Percentiles rank a stretch among this genome's conserved stretches.
Conservation (phyloP, 2,329 filamentous ascomycete genomes). For the Emmonsiellopsis sp. region DNA sequence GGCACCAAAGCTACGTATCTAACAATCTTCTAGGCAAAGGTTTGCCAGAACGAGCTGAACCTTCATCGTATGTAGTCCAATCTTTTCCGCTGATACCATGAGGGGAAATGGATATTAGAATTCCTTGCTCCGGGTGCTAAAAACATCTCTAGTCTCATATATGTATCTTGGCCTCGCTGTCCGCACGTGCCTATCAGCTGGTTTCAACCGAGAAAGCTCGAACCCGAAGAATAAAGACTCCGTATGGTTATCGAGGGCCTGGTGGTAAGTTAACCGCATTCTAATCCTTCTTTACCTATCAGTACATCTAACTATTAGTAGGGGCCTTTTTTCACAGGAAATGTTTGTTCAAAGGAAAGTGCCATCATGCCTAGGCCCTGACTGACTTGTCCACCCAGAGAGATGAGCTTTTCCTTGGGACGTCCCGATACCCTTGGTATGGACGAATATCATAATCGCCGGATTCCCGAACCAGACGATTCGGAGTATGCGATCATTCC, state of each 20-base stretch:
- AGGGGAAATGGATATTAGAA: neutral
- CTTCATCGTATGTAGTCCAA: conserved; percentile 30
- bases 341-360: conserved; percentile 22
- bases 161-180: conserved; percentile 41
- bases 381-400: conserved; percentile 17
- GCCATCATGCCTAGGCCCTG: neutral
- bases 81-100: neutral
- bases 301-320: conserved; percentile 9
- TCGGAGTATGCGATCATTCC: conserved; percentile 31
- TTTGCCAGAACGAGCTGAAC: conserved; percentile 42
- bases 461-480: conserved; percentile 25
- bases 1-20: neutral
- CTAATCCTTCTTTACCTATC: too few relatives aligned
- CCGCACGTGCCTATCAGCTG: conserved; percentile 39
- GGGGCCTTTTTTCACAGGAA: conserved; percentile 37
- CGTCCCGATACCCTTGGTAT: conserved; percentile 40
- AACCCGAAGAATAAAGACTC: conserved; percentile 24
- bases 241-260: conserved; percentile 35
- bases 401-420: conserved; percentile 41
- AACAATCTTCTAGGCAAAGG: conserved; percentile 29
- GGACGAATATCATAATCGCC: conserved; percentile 41
- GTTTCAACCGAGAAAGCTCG: conserved; percentile 36
- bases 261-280: conserved; percentile 29
- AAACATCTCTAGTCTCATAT: conserved; percentile 26
- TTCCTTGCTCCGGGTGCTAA: too few relatives aligned